A percentile compares a stretch with the other conserved stretches of the same genome.
phyloP scores from a whole-genome alignment of 305 asterid species.

The Lippia alba region DNA sequence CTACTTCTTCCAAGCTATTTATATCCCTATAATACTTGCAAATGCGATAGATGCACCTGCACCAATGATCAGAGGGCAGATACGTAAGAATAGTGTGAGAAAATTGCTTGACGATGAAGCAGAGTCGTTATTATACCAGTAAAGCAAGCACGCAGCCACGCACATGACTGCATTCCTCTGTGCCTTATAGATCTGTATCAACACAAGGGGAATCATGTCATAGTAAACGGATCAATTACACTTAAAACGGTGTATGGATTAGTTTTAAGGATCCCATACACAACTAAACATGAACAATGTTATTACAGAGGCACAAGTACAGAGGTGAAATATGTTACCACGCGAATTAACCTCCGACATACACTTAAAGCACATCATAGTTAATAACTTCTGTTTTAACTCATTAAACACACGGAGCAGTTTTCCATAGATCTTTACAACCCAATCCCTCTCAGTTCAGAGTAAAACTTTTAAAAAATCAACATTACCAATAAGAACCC shows the following conservation, averaged over 20 bases:
- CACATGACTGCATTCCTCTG: slow-evolving; percentile 84
- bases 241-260: no score
- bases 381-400: neutral
- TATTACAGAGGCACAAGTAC: neutral
- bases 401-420: neutral
- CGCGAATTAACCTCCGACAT: neutral
- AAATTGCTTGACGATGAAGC: neutral
- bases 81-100: neutral
- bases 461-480: neutral
- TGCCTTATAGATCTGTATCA: slow-evolving; percentile 78
- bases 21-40: slow-evolving; percentile 74
- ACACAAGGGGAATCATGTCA: slow-evolving; percentile 20
- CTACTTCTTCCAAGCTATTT: slow-evolving; percentile 70
- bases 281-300: neutral
- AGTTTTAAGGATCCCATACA: neutral
- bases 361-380: neutral
- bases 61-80: slow-evolving; percentile 1
- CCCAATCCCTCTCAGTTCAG: neutral
- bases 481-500: slow-evolving; percentile 3
- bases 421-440: neutral
- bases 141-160: slow-evolving; percentile 67
- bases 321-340: neutral
- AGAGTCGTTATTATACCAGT: slow-evolving; percentile 55
- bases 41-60: slow-evolving; percentile 79
- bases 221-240: neutral